Conservation (phyloP, 2,329 filamentous ascomycete species). For the Dothideomycetes sp. region DNA sequence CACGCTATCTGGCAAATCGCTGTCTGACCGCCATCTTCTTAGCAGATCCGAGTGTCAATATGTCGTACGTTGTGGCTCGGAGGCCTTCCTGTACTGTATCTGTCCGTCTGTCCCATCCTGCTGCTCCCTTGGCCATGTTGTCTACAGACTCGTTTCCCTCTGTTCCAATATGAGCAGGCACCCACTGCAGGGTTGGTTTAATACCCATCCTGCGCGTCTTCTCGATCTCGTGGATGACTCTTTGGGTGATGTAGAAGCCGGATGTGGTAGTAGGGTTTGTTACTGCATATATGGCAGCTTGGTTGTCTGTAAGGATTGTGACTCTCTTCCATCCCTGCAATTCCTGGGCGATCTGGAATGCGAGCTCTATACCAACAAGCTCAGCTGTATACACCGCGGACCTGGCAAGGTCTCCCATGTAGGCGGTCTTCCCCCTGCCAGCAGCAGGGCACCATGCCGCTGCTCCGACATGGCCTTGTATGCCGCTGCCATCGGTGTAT, state of each 20-base stretch:
- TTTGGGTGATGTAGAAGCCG: not conserved
- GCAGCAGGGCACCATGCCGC: not conserved
- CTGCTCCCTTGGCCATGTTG: not conserved
- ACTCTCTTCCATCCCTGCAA: not conserved
- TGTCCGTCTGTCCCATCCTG: not conserved
- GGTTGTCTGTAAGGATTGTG: conserved; percentile 1
- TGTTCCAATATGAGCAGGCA: not conserved
- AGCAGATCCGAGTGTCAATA: not conserved
- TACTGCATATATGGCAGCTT: conserved; percentile 4
- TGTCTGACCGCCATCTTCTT: not conserved
- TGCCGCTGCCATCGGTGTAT: not conserved
- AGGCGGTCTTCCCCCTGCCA: not conserved
- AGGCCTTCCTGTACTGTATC: too few relatives aligned
- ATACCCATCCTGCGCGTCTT: not conserved
- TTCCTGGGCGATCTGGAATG: conserved; percentile 8
- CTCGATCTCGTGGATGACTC: not conserved
- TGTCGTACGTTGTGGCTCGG: not conserved
- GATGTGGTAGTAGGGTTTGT: not conserved
- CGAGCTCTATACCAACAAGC: not conserved
- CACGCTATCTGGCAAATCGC: too few relatives aligned
- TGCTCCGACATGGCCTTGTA: not conserved
- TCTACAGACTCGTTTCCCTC: not conserved
- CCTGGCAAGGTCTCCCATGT: not conserved
- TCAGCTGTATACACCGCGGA: not conserved
- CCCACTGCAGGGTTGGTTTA: not conserved